Base-by-base conservation (phyloP, 371 early-diverging fungal genomes). In the Mortierella sp. region DNA sequence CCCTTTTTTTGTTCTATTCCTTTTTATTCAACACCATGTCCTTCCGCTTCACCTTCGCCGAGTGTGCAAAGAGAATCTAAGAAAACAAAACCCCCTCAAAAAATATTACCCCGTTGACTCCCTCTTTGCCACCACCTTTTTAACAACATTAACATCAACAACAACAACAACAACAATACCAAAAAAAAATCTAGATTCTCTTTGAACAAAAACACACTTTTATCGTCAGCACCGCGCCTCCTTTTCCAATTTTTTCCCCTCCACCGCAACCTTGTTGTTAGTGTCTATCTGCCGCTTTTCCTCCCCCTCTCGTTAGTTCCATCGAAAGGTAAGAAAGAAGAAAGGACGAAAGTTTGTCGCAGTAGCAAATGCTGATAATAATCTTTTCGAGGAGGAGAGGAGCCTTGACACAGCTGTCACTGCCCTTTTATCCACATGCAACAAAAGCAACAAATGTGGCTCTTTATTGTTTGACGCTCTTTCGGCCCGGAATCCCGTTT, bases 31-130 rank as follows among this genome's bases (percentile, higher is more conserved):
- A 22, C 79, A 79, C 24, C 48, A 73, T 79, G 74, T 67, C 55
- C 44, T 37, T 73, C 63, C 67, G 64, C 64, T 19, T 71, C 41
- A 50, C 45, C 64, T 64, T 70, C 37, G 70, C 58, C 66, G 69
- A 78, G 73, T 55, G 70, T 40, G 72, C 47, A 52, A 67, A 78
- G 78, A 73, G 73, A 78, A 69, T 78, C 65, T 76, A 66, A 71
- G 39, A 64, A 66, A 73, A 53, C 45, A 58, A 64, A 47, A 66
- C 34, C 24, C 19, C 26, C 37, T n/a, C 10, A 45, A 64, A 72
- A 48, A 71, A 67, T 39, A 53, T 43, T 64, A 37, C 1, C 50
- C 43, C 16, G 55, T 69, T 66, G 16, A 34, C 50, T 29, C 37
- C 19, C 37, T 47, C 37, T 14, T 58, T 58, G 34, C 16, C 58